Base-by-base conservation (phyloP, 1,139 yeast genomes). In the Entelexis sorbosivorans region DNA sequence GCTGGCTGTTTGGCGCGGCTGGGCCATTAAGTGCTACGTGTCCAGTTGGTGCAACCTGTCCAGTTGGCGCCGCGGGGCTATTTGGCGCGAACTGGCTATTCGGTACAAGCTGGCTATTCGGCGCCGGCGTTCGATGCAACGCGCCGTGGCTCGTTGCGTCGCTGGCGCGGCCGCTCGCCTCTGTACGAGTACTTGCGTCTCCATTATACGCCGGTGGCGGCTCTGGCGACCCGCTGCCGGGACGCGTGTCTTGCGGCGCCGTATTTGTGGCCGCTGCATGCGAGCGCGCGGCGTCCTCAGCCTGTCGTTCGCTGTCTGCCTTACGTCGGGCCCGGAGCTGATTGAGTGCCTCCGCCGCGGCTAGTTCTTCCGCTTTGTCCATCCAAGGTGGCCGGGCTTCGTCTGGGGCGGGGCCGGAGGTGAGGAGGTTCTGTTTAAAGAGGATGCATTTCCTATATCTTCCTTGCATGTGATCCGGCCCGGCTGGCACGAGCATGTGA, bases 291-390 rank as follows among this genome's bases (percentile, higher is more conserved):
- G 5, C 14, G 24, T 35, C 22, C 13, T 13, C 24, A 24, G 10
- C 13, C 16, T 35, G 13, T 8, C 19, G 11, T 29, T 39, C 40
- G 32, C 35, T 31, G 38, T 42, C 31, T 31, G 36, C 36, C 45
- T 42, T 42, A 10, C 36, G 22, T 14, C 46, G 47, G 14, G 43
- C 35, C 22, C 57, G 38, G 14, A 59, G 58, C 50, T 52, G 57
- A 22, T 54, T 56, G 29, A 59, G 56, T 6, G 61, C 60, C 47
- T 56, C 57, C 1, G 61, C 61, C 7, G 55, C 61, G 16, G 48
- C 52, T 11, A 59, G 47, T 46, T 59, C 61, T 32, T 59, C 59
- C 5, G 42, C 40, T 22, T 34, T 16, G 56, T 49, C 42, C 53
- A 47, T 50, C 19, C 5, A 14, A 8, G 10, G 26, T 2, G 38